Conservation (phyloP, 164 flowering plant species). For the Hamamelis virginiana region DNA sequence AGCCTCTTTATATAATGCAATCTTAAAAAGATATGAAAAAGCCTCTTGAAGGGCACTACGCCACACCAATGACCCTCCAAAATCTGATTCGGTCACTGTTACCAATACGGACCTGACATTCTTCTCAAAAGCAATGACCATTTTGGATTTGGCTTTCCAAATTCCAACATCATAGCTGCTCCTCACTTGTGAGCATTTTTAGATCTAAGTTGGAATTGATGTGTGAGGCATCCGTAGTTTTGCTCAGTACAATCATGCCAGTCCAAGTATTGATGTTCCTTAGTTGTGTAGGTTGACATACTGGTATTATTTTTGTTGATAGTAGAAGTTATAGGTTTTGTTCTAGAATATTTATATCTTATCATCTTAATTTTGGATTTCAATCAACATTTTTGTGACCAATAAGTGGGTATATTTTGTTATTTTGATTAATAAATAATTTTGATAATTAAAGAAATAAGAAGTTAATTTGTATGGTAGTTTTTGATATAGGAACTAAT, state of each 20-base stretch:
- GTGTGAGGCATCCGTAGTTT: background rate
- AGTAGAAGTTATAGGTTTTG: background rate
- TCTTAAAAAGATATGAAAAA: too few species aligned
- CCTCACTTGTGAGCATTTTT: background rate
- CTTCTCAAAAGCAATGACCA: too few species aligned
- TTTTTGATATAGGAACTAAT: background rate
- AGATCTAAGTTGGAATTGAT: background rate
- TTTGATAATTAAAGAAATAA: background rate
- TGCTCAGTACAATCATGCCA: background rate
- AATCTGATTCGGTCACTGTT: too few species aligned
- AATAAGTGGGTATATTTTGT: too few species aligned
- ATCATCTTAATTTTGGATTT: background rate
- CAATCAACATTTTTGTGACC: background rate
- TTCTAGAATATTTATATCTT: background rate
- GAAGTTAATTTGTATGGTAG: background rate
- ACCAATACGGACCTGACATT: too few species aligned
- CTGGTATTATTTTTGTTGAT: background rate
- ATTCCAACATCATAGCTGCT: too few species aligned
- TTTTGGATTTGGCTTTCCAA: too few species aligned
- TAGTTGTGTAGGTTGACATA: background rate
- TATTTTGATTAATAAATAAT: too few species aligned
- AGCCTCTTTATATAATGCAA: too few species aligned
- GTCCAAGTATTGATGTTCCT: background rate
- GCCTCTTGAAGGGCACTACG: too few species aligned
- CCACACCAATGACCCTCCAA: too few species aligned